Conservation (phyloP, 1,284 basidiomycete species). For the Omphalotus olearius region DNA sequence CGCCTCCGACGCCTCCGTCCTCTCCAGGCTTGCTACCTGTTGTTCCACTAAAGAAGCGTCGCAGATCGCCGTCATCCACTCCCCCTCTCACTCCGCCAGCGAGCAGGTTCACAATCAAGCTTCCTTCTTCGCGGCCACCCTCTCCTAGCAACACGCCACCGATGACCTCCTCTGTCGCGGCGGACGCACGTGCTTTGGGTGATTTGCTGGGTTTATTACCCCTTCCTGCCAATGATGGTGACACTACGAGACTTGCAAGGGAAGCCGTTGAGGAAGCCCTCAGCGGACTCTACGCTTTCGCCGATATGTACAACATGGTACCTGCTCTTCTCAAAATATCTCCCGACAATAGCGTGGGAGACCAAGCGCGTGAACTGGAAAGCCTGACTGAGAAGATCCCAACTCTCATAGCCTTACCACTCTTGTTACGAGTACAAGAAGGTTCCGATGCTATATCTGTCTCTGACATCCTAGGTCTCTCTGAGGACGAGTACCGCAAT, state of each 20-base stretch:
- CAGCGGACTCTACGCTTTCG: conserved; percentile 53
- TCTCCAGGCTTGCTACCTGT: conserved; percentile 34
- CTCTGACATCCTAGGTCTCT: conserved; percentile 49
- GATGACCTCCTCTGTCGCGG: conserved; percentile 40
- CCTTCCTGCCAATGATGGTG: conserved; percentile 47
- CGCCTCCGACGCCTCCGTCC: conserved; percentile 36
- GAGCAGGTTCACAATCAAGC: conserved; percentile 60
- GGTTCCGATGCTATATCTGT: conserved; percentile 35
- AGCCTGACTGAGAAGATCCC: conserved; percentile 59
- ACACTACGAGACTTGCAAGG: conserved; percentile 47
- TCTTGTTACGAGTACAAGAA: conserved; percentile 47
- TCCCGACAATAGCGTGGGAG: conserved; percentile 21
- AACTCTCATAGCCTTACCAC: conserved; percentile 62
- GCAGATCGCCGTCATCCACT: conserved; percentile 35
- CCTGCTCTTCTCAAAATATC: conserved; percentile 25
- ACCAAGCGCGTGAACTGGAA: conserved; percentile 39
- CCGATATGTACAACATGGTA: conserved; percentile 50
- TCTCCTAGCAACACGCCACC: conserved; percentile 42
- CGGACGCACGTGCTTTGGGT: conserved; percentile 56
- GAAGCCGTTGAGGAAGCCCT: conserved; percentile 78
- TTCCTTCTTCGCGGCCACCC: conserved; percentile 64
- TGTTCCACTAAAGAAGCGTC: conserved; percentile 35
- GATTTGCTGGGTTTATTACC: conserved; percentile 59
- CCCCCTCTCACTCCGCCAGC: conserved; percentile 57
- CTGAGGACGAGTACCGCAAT: conserved; percentile 59